phyloP scores from a whole-genome alignment of 2,329 filamentous ascomycete species.

The Venturia pyrina region DNA sequence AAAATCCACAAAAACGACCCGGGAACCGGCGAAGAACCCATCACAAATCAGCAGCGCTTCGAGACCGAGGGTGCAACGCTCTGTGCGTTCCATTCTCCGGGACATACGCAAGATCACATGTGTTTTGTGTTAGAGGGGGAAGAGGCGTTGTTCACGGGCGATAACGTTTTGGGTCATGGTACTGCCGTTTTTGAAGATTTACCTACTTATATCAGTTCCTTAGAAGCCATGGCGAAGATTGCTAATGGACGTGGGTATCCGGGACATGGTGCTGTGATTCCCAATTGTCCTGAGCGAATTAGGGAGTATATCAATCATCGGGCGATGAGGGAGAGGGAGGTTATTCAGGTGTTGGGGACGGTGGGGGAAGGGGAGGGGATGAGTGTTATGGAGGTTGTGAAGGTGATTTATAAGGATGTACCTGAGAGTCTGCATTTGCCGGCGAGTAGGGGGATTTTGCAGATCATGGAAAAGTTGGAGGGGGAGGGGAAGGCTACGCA shows the following conservation, averaged over 20 bases:
- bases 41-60: slow-evolving; percentile 49
- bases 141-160: slow-evolving; percentile 34
- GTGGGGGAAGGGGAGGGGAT: slow-evolving; percentile 32
- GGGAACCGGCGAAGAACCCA: slow-evolving; percentile 39
- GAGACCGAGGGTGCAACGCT: slow-evolving; percentile 53
- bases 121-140: slow-evolving; percentile 54
- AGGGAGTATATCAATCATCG: slow-evolving; percentile 76
- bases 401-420: slow-evolving; percentile 72
- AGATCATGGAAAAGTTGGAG: slow-evolving; percentile 71
- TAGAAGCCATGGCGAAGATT: slow-evolving; percentile 57
- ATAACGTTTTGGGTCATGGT: slow-evolving; percentile 30
- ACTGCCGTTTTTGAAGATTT: slow-evolving; percentile 32
- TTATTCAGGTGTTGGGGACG: slow-evolving; percentile 24
- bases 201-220: slow-evolving; percentile 38
- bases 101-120: slow-evolving; percentile 78
- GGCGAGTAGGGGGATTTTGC: slow-evolving; percentile 64
- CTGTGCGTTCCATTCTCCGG: slow-evolving; percentile 56
- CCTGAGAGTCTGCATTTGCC: slow-evolving; percentile 64
- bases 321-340: slow-evolving; percentile 56
- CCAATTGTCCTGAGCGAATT: slow-evolving; percentile 62
- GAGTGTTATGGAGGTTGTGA: slow-evolving; percentile 75
- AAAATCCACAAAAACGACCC: slow-evolving; percentile 52
- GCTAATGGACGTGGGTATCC: slow-evolving; percentile 70
- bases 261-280: slow-evolving; percentile 73
- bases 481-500: slow-evolving; percentile 56